Evolutionary conservation across 345 rosid genomes (phyloP), one percentile per base, ranked within the genome.

Genomic region (Moricandia arvensis): DNA sequence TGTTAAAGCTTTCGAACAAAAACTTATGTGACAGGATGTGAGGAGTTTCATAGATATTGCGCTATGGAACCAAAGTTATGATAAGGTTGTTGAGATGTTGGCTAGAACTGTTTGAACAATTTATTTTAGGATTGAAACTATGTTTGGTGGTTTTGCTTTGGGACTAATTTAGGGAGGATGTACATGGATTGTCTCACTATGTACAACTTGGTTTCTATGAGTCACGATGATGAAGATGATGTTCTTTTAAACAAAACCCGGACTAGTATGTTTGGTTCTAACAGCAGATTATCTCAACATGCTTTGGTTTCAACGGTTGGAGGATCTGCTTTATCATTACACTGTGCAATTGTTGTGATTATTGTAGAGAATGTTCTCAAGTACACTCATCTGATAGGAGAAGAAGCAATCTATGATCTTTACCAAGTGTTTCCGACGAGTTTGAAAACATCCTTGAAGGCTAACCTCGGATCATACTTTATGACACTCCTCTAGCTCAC

Each of bases 371-470:
- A 94, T 85, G 83, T 94, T 67, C 87, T 94, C 2, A 87, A 81
- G 9, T 89, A 91, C 64, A 97, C 98, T 72, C 98, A 90, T 82
- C 81, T 91, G 64, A 95, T 94, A 9, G 98, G 97, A 0, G 97
- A 91, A 73, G 97, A 91, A 79, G 96, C 98, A 8, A 84, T 97
- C 78, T 95, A 87, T 15, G 95, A 94, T 86, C 83, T 94, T 77
- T 91, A 93, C 78, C 94, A 91, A 81, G 91, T 93, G 97, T 49
- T 93, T 34, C 98, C 98, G 0, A 77, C 87, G 7, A 94, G 98
- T 83, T 81, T 94, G 67, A 86, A 91, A 79, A 71, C 83, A 70
- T 82, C 83, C 4, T 43, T 94, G 73, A 87, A 85, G 77, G 83
- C 82, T 8, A 87, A 80, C 69, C 91, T 94, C 68, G 87, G 87